Base-by-base conservation (phyloP, 352 stramenopile species). In the Elongisporangium senticosum region DNA sequence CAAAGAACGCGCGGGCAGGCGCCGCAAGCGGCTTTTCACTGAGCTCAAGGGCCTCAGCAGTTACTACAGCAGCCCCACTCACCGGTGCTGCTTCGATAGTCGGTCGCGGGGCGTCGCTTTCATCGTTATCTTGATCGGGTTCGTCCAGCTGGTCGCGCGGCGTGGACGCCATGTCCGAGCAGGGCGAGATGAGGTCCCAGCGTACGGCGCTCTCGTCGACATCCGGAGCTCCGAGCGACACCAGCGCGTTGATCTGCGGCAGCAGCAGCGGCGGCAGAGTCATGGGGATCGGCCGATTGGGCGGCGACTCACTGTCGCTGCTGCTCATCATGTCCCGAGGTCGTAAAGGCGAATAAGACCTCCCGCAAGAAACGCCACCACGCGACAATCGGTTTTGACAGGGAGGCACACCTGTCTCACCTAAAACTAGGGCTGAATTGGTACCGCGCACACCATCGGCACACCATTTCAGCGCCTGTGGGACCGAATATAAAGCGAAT, bases 111-210 rank as follows among this genome's bases (percentile, higher is more conserved):
- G 26, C 26, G 26, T 37, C 33, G 11, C 8, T 43, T 1, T 26
- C 23, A 26, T 43, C 33, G 33, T 43, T 4, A 4, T 17, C 33
- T 10, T 3, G 10, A 43, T 37, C 15, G 47, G 47, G 23, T 39
- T 61, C 24, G 22, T 55, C 26, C 24, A 43, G 19, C 20, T 21
- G 24, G 52, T 39, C 33, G 33, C 33, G 33, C 7, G 24, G 24
- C 22, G 49, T 57, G 50, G 56, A 40, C 56, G 33, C 33, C 33
- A 43, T 43, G 33, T 43, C 33, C 7, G 33, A 43, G 33, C 33
- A 43, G 33, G 33, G 33, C 11, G 33, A 43, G 33, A 43, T 43
- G 33, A 43, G 33, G 13, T 43, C 33, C 33, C 33, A 43, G 33
- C 33, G 33, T 10, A 43, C 33, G 13, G 33, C 33, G 33, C 17